Conservation (phyloP, 257 asterid species). For the Lantana camara region DNA sequence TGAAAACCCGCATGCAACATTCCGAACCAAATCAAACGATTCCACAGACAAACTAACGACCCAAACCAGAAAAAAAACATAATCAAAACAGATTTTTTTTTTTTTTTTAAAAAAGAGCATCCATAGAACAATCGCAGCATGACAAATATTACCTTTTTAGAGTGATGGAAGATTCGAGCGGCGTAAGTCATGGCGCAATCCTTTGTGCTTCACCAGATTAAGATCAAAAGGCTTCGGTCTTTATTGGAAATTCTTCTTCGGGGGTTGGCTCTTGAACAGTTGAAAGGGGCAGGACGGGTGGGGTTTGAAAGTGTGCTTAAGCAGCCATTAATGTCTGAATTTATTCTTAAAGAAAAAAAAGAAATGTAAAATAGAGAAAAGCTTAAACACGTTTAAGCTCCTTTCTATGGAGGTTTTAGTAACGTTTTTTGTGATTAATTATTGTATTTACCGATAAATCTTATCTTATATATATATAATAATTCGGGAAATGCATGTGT, state of each 20-base stretch:
- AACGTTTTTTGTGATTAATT: no score
- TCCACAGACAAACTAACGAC: slow-evolving; percentile 11
- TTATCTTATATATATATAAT: no score
- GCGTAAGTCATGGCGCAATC: slow-evolving; percentile 52
- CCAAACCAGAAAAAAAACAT: neutral
- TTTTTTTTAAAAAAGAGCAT: no score
- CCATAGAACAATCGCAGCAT: neutral
- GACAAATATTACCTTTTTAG: slow-evolving; percentile 49
- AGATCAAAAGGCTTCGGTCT: slow-evolving; percentile 26
- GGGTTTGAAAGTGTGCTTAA: slow-evolving; percentile 1
- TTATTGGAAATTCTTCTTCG: neutral
- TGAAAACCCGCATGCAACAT: neutral
- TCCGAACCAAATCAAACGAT: slow-evolving; percentile 19
- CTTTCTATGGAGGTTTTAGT: no score
- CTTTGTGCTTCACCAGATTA: slow-evolving; percentile 19
- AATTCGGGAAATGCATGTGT: no score
- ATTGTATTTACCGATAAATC: no score
- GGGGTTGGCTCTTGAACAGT: slow-evolving; percentile 34
- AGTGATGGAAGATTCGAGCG: slow-evolving; percentile 63
- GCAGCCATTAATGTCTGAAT: neutral
- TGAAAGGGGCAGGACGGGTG: slow-evolving; percentile 25
- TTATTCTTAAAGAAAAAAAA: neutral
- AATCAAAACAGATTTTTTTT: no score
- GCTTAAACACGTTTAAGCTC: no score
- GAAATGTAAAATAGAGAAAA: no score